These are phyloP conservation scores for Penicillium salamii DNA, from an alignment of 495 filamentous ascomycete genomes.

Conservation along the genomic window DNA sequence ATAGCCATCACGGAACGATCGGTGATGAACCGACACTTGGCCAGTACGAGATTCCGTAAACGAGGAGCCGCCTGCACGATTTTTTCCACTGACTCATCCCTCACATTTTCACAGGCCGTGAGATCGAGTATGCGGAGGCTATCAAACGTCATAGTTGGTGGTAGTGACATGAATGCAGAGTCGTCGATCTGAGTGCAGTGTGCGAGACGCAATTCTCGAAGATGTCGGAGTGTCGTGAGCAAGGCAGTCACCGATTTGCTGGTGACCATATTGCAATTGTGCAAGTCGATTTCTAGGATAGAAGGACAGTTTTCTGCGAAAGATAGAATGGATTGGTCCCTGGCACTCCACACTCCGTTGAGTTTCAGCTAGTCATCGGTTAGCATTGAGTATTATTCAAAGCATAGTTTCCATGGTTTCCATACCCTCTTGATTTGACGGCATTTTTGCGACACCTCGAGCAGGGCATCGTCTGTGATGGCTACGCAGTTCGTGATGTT, in stretches of 20 bases:
- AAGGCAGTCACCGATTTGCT: constrained; percentile 78
- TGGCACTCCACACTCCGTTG: constrained; percentile 79
- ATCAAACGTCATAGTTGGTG: constrained; percentile 61
- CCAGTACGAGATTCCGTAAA: constrained; percentile 86
- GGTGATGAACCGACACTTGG: constrained; percentile 90
- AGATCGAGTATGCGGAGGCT: constrained; percentile 91
- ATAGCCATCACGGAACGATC: constrained; percentile 86
- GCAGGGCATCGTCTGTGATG: constrained; percentile 81
- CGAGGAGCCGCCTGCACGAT: constrained; percentile 85
- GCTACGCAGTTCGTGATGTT: constrained; percentile 86
- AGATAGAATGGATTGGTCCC: constrained; percentile 73
- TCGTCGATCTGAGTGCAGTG: constrained; percentile 83
- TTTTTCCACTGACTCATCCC: constrained; percentile 80
- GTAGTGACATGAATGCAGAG: constrained; percentile 79
- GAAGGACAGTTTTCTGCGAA: constrained; percentile 87
- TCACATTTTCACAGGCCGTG: constrained; percentile 78
- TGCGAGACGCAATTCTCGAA: constrained; percentile 84
- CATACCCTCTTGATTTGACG: constrained; percentile 82
- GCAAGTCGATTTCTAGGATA: constrained; percentile 93
- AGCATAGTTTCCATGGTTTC: neutral
- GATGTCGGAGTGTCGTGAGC: constrained; percentile 68
- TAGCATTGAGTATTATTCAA: neutral
- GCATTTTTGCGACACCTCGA: constrained; percentile 78
- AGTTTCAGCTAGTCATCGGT: constrained; percentile 75
- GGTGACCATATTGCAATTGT: constrained; percentile 76